A percentile compares a stretch with the other conserved stretches of the same genome.
These are phyloP conservation scores for Poa pratensis DNA, from an alignment of 176 grass and related monocot species.

Conservation along the genomic window DNA sequence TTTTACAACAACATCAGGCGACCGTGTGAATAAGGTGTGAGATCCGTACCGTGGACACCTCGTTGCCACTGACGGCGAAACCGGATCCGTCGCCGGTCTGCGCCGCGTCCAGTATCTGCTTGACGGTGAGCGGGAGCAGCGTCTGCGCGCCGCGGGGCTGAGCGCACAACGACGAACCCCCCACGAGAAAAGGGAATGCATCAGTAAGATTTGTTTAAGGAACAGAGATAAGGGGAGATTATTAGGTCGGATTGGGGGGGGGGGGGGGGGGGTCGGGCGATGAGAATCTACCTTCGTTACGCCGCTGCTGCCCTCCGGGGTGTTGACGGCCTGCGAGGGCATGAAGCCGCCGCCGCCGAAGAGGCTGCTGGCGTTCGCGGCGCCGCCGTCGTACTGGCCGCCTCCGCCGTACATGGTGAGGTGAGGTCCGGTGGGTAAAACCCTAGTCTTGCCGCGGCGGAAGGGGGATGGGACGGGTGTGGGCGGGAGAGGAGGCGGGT, in stretches of 20 bases:
- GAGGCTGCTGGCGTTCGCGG: slow-evolving; percentile 46
- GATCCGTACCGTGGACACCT: slow-evolving; percentile 73
- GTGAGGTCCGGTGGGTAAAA: not conserved
- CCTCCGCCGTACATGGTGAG: slow-evolving; percentile 21
- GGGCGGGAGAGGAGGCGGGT: slow-evolving; percentile 1
- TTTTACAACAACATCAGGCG: not conserved
- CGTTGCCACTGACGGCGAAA: slow-evolving; percentile 68
- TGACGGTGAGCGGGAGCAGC: slow-evolving; percentile 81
- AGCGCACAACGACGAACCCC: not conserved
- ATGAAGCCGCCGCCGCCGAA: slow-evolving; percentile 94
- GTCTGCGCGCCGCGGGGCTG: slow-evolving; percentile 59
- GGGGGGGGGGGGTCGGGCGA: not conserved
- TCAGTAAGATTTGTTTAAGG: slow-evolving; percentile 5
- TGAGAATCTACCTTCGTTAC: slow-evolving; percentile 55
- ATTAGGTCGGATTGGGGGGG: not conserved
- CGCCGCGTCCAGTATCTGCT: slow-evolving; percentile 83
- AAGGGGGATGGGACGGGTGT: not conserved
- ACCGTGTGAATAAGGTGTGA: not conserved
- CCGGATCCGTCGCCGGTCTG: slow-evolving; percentile 73
- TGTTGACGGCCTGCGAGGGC: slow-evolving; percentile 77
- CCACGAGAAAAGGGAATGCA: not conserved
- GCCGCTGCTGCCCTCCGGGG: slow-evolving; percentile 49
- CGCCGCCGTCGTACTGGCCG: slow-evolving; percentile 42
- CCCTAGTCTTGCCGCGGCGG: slow-evolving; percentile 13
- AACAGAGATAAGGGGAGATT: not conserved